Percentiles rank a stretch among this genome's conserved stretches.
phyloP scores from a whole-genome alignment of 1,284 basidiomycete genomes.

The Puccinia brachypodii region DNA sequence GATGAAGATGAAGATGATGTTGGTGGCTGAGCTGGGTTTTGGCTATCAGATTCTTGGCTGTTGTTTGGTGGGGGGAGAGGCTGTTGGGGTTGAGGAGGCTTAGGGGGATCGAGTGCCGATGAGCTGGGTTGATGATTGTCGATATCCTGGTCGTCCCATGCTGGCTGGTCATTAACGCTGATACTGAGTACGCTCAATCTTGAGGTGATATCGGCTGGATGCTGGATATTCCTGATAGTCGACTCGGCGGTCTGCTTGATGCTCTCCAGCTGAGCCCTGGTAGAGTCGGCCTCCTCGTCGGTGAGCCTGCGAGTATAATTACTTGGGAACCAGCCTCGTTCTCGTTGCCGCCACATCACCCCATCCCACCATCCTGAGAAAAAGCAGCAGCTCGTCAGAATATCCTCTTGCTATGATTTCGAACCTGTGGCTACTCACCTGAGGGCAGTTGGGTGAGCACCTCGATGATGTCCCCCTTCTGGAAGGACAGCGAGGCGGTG shows the following conservation, averaged over 20 bases:
- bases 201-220: background rate
- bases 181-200: conserved; percentile 43
- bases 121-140: background rate
- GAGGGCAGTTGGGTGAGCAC: conserved; percentile 85
- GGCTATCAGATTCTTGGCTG: background rate
- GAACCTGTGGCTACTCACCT: conserved; percentile 2
- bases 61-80: conserved; percentile 10
- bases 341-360: conserved; percentile 68
- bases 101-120: background rate
- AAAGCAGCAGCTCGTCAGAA: background rate
- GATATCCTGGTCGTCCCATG: conserved; percentile 18
- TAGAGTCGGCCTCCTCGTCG: conserved; percentile 65
- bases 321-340: conserved; percentile 95
- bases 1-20: conserved; percentile 20
- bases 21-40: background rate
- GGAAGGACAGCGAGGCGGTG: conserved; percentile 82
- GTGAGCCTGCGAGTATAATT: conserved; percentile 84
- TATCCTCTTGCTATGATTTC: background rate
- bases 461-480: conserved; percentile 84
- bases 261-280: conserved; percentile 56
- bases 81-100: background rate
- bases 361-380: conserved; percentile 93
- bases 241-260: conserved; percentile 1
- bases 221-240: conserved; percentile 6
- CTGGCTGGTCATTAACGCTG: background rate